phyloP scores from a whole-genome alignment of 179 eudicot species.

The Beta macrorhiza region DNA sequence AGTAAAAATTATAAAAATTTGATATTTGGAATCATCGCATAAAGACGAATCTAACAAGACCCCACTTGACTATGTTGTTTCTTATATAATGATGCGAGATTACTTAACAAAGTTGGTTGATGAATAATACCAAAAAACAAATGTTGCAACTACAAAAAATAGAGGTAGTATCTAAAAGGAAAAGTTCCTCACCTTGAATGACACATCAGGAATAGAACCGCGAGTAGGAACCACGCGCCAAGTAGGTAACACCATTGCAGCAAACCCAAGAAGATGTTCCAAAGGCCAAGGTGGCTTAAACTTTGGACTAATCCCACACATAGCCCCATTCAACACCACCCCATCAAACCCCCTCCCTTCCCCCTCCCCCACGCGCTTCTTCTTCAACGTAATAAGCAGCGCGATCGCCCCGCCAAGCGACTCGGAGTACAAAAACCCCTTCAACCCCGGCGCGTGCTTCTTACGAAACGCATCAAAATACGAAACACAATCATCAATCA shows the following conservation, averaged over 20 bases:
- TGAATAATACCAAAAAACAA: too few relatives aligned
- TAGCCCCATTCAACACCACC: constrained; percentile 76
- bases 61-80: too few relatives aligned
- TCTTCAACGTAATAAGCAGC: constrained; percentile 53
- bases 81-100: too few relatives aligned
- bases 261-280: constrained; percentile 66
- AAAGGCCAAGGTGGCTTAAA: constrained; percentile 95
- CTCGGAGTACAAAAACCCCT: constrained; percentile 71
- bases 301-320: constrained; percentile 90
- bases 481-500: constrained; percentile 70
- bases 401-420: constrained; percentile 93
- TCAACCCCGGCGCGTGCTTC: constrained; percentile 41
- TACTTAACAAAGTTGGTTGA: too few relatives aligned
- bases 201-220: constrained; percentile 74
- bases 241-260: constrained; percentile 63
- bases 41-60: too few relatives aligned
- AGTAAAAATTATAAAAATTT: too few relatives aligned
- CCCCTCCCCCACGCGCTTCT: constrained; percentile 24
- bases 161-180: too few relatives aligned
- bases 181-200: constrained; percentile 51
- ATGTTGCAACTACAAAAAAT: too few relatives aligned
- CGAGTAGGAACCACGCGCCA: constrained; percentile 92
- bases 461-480: constrained; percentile 64
- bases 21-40: too few relatives aligned
- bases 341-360: constrained; percentile 55